phyloP scores from a whole-genome alignment of 2,329 filamentous ascomycete genomes.

The Exophiala sp. region DNA sequence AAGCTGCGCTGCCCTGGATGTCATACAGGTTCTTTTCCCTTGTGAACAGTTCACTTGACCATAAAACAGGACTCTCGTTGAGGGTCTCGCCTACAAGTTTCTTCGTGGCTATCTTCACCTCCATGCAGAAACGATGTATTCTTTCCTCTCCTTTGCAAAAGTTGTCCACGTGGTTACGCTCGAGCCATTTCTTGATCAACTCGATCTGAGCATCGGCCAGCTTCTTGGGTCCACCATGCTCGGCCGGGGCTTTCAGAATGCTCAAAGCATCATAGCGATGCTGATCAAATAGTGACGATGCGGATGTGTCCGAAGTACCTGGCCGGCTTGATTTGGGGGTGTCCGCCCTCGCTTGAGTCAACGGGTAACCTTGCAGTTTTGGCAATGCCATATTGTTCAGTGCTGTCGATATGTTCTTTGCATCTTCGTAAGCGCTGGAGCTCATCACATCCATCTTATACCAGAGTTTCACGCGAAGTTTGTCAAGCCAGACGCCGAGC shows the following conservation, averaged over 20 bases:
- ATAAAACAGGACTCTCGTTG: slow-evolving; percentile 77
- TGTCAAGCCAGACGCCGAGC: slow-evolving; percentile 66
- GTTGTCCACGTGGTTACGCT: slow-evolving; percentile 76
- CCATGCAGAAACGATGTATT: slow-evolving; percentile 87
- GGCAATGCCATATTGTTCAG: slow-evolving; percentile 78
- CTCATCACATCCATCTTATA: slow-evolving; percentile 91
- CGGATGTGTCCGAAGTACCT: slow-evolving; percentile 43
- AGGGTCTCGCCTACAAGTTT: slow-evolving; percentile 81
- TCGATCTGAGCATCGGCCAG: slow-evolving; percentile 92
- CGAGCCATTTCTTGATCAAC: slow-evolving; percentile 74
- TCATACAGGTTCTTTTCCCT: slow-evolving; percentile 53
- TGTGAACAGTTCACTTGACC: slow-evolving; percentile 84
- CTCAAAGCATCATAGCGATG: slow-evolving; percentile 82
- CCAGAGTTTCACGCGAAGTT: slow-evolving; percentile 95
- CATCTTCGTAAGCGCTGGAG: slow-evolving; percentile 80
- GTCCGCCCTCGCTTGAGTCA: slow-evolving; percentile 9
- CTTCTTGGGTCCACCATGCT: slow-evolving; percentile 88
- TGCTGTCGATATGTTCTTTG: slow-evolving; percentile 76
- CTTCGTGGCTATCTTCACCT: slow-evolving; percentile 78
- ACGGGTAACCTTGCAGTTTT: slow-evolving; percentile 32
- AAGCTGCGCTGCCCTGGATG: slow-evolving; percentile 34
- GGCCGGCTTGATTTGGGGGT: slow-evolving; percentile 35
- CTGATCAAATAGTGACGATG: slow-evolving; percentile 62
- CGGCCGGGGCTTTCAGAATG: slow-evolving; percentile 71
- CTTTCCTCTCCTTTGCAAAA: slow-evolving; percentile 92